Evolutionary conservation across 2,329 filamentous ascomycete species (phyloP).

Genomic region (Fusarium proliferatum): DNA sequence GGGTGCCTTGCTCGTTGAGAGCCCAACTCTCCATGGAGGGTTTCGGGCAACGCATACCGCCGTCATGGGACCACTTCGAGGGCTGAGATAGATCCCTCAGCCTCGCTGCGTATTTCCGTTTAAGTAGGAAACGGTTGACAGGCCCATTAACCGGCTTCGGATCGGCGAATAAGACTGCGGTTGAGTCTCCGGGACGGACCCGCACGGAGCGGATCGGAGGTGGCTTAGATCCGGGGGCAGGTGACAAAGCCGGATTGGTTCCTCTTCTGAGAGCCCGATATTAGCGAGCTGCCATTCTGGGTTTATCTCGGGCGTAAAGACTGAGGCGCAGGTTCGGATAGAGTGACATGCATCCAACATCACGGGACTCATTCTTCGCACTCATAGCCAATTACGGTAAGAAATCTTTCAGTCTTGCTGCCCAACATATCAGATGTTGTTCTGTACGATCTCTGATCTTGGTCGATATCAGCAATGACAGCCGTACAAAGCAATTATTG

Average conservation of each 20-base stretch:
- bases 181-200: conserved; percentile 18
- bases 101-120: conserved; percentile 16
- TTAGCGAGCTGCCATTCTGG: conserved; percentile 30
- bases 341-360: conserved; percentile 9
- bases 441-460: neutral
- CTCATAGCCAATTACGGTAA: conserved; percentile 5
- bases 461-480: neutral
- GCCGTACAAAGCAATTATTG: neutral
- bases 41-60: conserved; percentile 2
- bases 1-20: conserved; percentile 25
- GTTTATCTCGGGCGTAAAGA: conserved; percentile 31
- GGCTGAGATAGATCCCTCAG: conserved; percentile 1
- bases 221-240: conserved; percentile 40
- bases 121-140: conserved; percentile 12
- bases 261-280: neutral
- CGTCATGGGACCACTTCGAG: conserved; percentile 2
- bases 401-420: conserved; percentile 1
- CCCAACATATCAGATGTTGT: neutral
- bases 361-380: conserved; percentile 27
- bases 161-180: conserved; percentile 33
- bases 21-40: neutral
- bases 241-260: neutral
- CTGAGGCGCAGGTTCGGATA: conserved; percentile 27
- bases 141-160: conserved; percentile 5
- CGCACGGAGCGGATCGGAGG: conserved; percentile 33